Evolutionary conservation across 2,329 filamentous ascomycete genomes (phyloP), one percentile per base, ranked within the genome.

Genomic region (Rhinocladiella mackenziei): DNA sequence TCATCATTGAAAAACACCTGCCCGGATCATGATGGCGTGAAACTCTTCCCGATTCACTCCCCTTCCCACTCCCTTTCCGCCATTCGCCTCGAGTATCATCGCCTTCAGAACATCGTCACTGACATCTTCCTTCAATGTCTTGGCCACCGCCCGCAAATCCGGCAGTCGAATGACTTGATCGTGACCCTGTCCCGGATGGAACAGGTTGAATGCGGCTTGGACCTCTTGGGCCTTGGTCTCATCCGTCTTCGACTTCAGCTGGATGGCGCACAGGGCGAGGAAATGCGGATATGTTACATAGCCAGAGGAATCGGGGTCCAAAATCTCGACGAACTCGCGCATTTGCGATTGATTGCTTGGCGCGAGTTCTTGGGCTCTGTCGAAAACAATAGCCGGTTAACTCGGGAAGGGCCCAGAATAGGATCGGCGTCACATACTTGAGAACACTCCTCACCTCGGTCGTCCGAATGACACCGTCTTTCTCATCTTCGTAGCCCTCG

Each of bases 31-130:
- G 4, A 95, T 86, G 42, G 78, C 78, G 65, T 89, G 84, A 67
- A 95, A 95, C 60, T 96, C 87, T 39, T 85, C 82, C 60, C 82
- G 72, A 29, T 73, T 78, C 7, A 94, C 91, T 5, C 85, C 87
- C 44, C 72, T 76, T 26, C 73, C 78, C 8, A 85, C 76, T 11
- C 84, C 83, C 3, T 76, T 80, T 1, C 86, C 88, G 2, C 86
- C 86, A 65, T 94, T 96, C 36, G 91, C 92, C 72, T 97, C 91
- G 36, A 89, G 71, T 45, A 98, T 84, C 92, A 98, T 98, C 70
- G 96, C 89, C 68, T 79, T 80, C 60, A 98, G 69, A 60, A 94
- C 67, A 36, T 87, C 83, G 58, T 97, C 92, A 47, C 80, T 78
- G 17, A 94, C 82, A 39, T 82, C 87, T 67, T 95, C 88, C 66